Percentiles rank a stretch among this genome's conserved stretches.
phyloP scores from a whole-genome alignment of 2,329 filamentous ascomycete genomes.

The Aureobasidium sp. region DNA sequence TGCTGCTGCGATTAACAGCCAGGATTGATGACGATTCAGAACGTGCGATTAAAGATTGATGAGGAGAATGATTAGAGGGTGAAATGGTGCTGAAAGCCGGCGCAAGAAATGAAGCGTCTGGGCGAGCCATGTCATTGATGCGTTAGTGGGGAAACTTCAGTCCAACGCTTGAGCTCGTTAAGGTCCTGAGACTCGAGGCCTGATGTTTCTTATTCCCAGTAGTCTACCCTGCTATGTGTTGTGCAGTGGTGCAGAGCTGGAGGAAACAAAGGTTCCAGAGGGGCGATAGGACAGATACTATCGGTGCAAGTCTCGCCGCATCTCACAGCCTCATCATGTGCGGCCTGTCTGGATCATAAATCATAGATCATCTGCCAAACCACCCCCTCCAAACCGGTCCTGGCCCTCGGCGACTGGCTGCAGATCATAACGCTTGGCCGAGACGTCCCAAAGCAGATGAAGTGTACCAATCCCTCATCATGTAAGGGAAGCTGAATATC shows the following conservation, averaged over 20 bases:
- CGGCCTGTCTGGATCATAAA: background rate
- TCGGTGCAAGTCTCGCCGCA: background rate
- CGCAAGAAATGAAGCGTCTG: conserved; percentile 8
- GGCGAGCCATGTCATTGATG: conserved; percentile 10
- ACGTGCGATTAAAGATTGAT: background rate
- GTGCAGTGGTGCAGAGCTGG: background rate
- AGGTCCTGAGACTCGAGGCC: background rate
- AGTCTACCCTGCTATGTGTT: background rate
- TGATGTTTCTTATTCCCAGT: background rate
- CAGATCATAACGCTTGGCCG: conserved; percentile 4
- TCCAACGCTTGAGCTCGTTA: conserved; percentile 4
- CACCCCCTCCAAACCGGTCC: background rate
- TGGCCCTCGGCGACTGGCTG: background rate
- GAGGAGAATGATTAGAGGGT: conserved; percentile 3
- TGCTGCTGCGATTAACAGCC: conserved; percentile 5
- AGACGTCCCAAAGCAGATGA: background rate
- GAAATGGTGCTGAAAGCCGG: conserved; percentile 1
- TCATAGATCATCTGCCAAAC: conserved; percentile 1
- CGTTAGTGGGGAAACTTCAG: conserved; percentile 9
- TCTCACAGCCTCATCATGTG: conserved; percentile 3
- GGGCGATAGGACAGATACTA: background rate
- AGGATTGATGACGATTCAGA: conserved; percentile 8
- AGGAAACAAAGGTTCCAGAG: background rate
- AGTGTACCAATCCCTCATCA: background rate
- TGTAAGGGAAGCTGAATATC: background rate